phyloP scores from a whole-genome alignment of 2,329 filamentous ascomycete species.

The Pseudopithomyces chartarum region DNA sequence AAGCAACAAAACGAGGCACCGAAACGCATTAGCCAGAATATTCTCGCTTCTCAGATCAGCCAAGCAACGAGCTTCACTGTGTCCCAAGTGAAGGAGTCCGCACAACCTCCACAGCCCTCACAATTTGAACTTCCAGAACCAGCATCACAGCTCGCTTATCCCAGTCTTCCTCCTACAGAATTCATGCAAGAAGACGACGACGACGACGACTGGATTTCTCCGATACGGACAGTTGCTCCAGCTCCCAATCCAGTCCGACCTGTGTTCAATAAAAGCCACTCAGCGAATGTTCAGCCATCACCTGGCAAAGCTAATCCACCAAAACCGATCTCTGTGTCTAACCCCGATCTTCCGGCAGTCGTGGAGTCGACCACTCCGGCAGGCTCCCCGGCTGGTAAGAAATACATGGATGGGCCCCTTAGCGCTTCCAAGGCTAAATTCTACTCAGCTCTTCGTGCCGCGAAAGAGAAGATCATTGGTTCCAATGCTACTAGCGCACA shows the following conservation, averaged over 20 bases:
- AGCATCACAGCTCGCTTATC: slow-evolving; percentile 46
- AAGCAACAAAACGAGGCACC: slow-evolving; percentile 53
- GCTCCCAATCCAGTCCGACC: slow-evolving; percentile 48
- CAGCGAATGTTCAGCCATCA: slow-evolving; percentile 54
- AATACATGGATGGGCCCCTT: slow-evolving; percentile 73
- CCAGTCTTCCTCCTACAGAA: slow-evolving; percentile 44
- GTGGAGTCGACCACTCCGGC: slow-evolving; percentile 60
- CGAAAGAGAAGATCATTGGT: slow-evolving; percentile 83
- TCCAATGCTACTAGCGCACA: slow-evolving; percentile 65
- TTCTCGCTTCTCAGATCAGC: slow-evolving; percentile 35
- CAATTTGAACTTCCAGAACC: slow-evolving; percentile 28
- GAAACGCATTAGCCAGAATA: slow-evolving; percentile 45
- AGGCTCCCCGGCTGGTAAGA: slow-evolving; percentile 58
- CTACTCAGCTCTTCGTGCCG: slow-evolving; percentile 87
- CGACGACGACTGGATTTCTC: slow-evolving; percentile 64
- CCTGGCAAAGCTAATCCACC: slow-evolving; percentile 51
- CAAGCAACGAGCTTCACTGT: slow-evolving; percentile 34
- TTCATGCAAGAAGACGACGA: too few species aligned
- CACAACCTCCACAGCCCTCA: slow-evolving; percentile 17
- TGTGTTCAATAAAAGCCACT: slow-evolving; percentile 63
- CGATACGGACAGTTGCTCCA: slow-evolving; percentile 48
- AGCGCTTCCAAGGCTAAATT: slow-evolving; percentile 93
- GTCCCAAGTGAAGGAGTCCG: slow-evolving; percentile 46
- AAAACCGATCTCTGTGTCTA: slow-evolving; percentile 52
- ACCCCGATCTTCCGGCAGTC: slow-evolving; percentile 47